Conservation (phyloP, 768 basidiomycete species). For the Boletellus ananas region DNA sequence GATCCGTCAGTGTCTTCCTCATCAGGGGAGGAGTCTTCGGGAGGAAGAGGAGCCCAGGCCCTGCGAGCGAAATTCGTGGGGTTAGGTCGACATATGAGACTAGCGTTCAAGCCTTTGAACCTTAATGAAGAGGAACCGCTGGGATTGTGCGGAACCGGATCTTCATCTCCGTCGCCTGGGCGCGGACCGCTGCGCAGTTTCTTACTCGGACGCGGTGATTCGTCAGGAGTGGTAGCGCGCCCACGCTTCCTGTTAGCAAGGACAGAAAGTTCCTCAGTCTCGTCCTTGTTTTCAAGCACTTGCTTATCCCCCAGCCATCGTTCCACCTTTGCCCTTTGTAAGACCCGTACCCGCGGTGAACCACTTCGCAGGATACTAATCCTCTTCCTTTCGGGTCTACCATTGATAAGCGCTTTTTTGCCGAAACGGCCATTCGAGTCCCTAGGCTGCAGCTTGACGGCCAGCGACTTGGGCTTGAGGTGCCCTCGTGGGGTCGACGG, state of each 20-base stretch:
- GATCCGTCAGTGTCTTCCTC: constrained; percentile 30
- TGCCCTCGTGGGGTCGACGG: constrained; percentile 24
- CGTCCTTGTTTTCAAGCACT: constrained; percentile 12
- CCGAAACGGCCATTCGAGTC: constrained; percentile 65
- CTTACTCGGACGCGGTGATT: constrained; percentile 26
- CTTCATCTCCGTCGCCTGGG: constrained; percentile 27
- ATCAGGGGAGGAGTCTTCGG: constrained; percentile 34
- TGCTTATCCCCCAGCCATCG: constrained; percentile 34
- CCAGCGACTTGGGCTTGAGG: constrained; percentile 41
- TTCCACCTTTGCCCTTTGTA: constrained; percentile 41
- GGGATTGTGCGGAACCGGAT: constrained; percentile 23
- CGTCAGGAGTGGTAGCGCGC: constrained; percentile 19
- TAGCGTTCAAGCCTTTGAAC: constrained; percentile 38
- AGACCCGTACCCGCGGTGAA: constrained; percentile 37
- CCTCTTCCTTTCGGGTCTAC: constrained; percentile 39
- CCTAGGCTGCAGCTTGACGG: constrained; percentile 53
- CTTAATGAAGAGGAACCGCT: constrained; percentile 23
- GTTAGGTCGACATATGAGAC: constrained; percentile 55
- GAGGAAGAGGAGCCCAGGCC: constrained; percentile 47
- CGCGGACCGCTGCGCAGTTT: constrained; percentile 19
- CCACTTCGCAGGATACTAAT: constrained; percentile 18
- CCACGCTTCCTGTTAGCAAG: constrained; percentile 25
- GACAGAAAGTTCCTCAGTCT: constrained; percentile 6
- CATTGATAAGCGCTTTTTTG: constrained; percentile 51
- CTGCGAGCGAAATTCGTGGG: constrained; percentile 57